These are phyloP conservation scores for Hymenoscyphus scutula DNA, from an alignment of 2,329 filamentous ascomycete genomes.

Conservation along the genomic window DNA sequence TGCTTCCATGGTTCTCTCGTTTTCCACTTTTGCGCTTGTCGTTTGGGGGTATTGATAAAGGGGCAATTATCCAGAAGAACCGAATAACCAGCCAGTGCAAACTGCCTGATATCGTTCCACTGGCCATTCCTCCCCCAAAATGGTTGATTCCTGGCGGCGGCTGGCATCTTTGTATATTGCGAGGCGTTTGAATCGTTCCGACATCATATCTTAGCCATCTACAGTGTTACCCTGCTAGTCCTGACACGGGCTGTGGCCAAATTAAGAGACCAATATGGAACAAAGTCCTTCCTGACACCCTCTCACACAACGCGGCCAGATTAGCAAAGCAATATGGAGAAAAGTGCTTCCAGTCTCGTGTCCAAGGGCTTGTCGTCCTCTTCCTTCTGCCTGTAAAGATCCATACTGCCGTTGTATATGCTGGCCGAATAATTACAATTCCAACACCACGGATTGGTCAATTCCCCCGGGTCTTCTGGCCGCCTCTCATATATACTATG, in stretches of 20 bases:
- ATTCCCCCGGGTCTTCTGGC: not conserved
- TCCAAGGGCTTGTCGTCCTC: conserved; percentile 6
- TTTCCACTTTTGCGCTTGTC: not conserved
- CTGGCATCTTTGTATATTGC: not conserved
- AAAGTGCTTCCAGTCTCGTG: conserved; percentile 15
- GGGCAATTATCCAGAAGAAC: conserved; percentile 1
- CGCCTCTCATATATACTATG: conserved; percentile 3
- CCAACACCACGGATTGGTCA: conserved; percentile 10
- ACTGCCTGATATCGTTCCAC: not conserved
- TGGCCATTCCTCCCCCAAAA: not conserved
- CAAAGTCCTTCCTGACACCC: not conserved
- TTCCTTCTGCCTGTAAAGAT: conserved; percentile 11
- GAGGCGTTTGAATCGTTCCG: not conserved
- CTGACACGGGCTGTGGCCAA: not conserved
- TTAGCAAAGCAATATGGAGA: conserved; percentile 14
- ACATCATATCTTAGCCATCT: not conserved
- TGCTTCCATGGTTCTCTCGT: too few relatives aligned
- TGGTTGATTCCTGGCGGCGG: not conserved
- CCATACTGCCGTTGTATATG: not conserved
- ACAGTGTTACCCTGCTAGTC: not conserved
- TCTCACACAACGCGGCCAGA: conserved; percentile 7
- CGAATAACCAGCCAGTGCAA: not conserved
- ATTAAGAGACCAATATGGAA: not conserved
- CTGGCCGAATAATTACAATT: conserved; percentile 15
- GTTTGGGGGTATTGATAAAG: not conserved